Percentiles rank a stretch among this genome's conserved stretches.
Evolutionary conservation across 1,139 yeast genomes (phyloP).

Genomic region (Yamadazyma oceani): DNA sequence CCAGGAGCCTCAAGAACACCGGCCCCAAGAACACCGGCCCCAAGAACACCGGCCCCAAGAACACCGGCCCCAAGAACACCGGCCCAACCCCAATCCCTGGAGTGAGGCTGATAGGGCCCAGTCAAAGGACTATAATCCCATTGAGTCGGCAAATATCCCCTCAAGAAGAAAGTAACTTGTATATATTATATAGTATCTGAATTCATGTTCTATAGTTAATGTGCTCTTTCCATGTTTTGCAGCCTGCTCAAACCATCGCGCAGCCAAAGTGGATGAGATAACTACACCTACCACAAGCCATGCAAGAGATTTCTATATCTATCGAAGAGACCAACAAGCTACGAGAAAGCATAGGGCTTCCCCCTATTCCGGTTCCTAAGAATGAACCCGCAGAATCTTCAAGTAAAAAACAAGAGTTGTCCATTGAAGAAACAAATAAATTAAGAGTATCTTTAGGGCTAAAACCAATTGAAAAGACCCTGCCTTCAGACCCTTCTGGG

Average conservation of each 20-base stretch:
- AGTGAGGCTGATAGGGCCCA: conserved; percentile 33
- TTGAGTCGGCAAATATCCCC: conserved; percentile 28
- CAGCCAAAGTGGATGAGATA: too few species aligned
- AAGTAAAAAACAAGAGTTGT: conserved; percentile 22
- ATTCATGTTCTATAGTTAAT: too few species aligned
- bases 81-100: conserved; percentile 31
- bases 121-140: conserved; percentile 28
- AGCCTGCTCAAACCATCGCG: neutral
- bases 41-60: conserved; percentile 1
- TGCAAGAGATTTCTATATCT: conserved; percentile 31
- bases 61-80: conserved; percentile 1
- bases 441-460: conserved; percentile 51
- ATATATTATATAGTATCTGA: neutral
- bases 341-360: conserved; percentile 30
- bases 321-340: conserved; percentile 41
- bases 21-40: neutral
- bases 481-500: conserved; percentile 1
- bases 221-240: neutral
- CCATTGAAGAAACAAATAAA: conserved; percentile 54
- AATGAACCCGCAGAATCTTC: neutral
- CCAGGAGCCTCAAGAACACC: neutral
- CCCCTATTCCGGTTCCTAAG: conserved; percentile 24
- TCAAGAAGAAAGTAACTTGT: conserved; percentile 8
- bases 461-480: conserved; percentile 39
- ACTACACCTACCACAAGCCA: too few species aligned